Conservation (phyloP, 2,329 filamentous ascomycete species). For the Samsoniella hepiali region DNA sequence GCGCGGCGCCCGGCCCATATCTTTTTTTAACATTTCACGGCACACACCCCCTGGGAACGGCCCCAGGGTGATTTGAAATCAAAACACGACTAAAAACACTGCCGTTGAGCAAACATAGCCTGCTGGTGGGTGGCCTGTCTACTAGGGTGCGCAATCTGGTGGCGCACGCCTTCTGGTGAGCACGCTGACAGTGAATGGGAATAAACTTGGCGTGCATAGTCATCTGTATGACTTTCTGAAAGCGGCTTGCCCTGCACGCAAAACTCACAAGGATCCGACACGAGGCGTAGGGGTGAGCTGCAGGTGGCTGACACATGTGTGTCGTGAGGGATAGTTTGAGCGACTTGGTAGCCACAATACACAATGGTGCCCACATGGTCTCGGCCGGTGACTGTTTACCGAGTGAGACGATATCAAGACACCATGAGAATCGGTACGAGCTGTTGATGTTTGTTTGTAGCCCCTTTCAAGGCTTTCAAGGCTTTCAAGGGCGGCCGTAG, state of each 20-base stretch:
- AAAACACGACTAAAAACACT: neutral
- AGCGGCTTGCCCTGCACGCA: neutral
- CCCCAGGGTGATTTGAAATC: neutral
- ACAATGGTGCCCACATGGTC: neutral
- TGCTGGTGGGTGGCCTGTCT: neutral
- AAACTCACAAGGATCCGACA: neutral
- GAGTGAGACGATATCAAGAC: neutral
- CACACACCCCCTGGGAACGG: neutral
- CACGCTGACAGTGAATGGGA: neutral
- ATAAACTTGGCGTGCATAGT: neutral
- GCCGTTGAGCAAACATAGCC: neutral
- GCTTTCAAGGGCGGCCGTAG: neutral
- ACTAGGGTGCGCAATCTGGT: neutral
- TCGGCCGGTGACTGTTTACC: slow-evolving; percentile 1
- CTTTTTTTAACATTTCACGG: neutral
- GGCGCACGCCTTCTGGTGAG: neutral
- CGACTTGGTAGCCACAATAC: neutral
- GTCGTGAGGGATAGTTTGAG: neutral
- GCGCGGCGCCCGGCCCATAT: neutral
- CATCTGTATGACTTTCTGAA: neutral
- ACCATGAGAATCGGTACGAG: neutral
- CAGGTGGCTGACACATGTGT: neutral
- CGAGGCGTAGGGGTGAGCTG: neutral
- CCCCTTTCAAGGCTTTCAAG: neutral
- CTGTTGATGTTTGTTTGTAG: neutral